A percentile compares a stretch with the other conserved stretches of the same genome.
Conservation (phyloP, 495 filamentous ascomycete genomes). For the Aspergillus ellipticus region DNA sequence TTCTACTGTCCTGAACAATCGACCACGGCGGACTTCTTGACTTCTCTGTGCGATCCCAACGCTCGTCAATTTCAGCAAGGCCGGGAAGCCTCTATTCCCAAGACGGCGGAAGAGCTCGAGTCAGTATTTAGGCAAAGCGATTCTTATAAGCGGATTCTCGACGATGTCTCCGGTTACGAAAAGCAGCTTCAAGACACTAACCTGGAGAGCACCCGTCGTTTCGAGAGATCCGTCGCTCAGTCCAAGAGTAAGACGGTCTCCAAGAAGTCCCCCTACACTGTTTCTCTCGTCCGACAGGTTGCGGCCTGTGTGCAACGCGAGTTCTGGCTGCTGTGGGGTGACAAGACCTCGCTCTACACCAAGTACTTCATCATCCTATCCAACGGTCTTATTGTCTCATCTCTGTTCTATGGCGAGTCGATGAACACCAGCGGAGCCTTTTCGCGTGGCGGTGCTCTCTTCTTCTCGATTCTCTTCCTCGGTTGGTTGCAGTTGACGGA, state of each 20-base stretch:
- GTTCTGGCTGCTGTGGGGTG: constrained; percentile 72
- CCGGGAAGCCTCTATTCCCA: constrained; percentile 58
- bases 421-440: constrained; percentile 65
- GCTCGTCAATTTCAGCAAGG: constrained; percentile 63
- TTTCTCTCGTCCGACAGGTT: constrained; percentile 66
- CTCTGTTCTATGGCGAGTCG: constrained; percentile 66
- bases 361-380: constrained; percentile 75
- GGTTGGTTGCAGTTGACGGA: constrained; percentile 73
- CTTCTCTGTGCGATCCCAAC: constrained; percentile 70
- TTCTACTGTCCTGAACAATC: constrained; percentile 63
- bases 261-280: constrained; percentile 67
- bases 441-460: constrained; percentile 61
- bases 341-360: constrained; percentile 68
- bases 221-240: constrained; percentile 65
- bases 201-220: constrained; percentile 61
- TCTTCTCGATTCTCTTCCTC: constrained; percentile 74
- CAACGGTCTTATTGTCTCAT: constrained; percentile 71
- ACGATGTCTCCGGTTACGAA: constrained; percentile 60
- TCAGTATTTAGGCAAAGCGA: constrained; percentile 51
- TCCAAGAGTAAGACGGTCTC: constrained; percentile 63
- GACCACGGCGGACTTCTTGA: constrained; percentile 73
- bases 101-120: constrained; percentile 63
- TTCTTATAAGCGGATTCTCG: constrained; percentile 49
- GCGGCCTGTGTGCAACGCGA: constrained; percentile 67
- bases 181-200: constrained; percentile 54